phyloP scores from a whole-genome alignment of 306 rosid genomes.

The Gastrolobium villosum region DNA sequence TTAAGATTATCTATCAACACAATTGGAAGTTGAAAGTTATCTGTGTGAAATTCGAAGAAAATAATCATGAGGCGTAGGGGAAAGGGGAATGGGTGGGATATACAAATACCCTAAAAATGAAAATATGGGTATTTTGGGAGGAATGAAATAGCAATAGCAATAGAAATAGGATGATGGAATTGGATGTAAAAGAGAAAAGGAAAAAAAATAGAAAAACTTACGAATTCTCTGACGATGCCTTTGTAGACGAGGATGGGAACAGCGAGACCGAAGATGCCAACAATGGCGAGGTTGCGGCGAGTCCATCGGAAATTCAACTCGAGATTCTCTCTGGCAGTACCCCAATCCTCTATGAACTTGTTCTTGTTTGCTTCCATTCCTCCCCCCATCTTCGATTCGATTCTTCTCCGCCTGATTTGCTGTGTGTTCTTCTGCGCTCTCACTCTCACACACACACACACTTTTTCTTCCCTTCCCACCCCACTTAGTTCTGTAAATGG shows the following conservation, averaged over 20 bases:
- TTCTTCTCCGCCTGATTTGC: background rate
- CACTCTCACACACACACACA: too few species aligned
- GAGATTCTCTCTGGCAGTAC: slow-evolving; percentile 84
- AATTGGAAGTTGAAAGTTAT: too few species aligned
- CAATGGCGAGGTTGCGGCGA: slow-evolving; percentile 89
- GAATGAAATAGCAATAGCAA: background rate
- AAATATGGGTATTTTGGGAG: background rate
- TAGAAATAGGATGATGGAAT: background rate
- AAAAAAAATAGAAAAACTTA: slow-evolving; percentile 22
- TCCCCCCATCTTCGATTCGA: slow-evolving; percentile 70
- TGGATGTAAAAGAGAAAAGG: too few species aligned
- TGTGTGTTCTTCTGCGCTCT: too few species aligned
- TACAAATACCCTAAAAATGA: background rate
- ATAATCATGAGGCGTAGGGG: too few species aligned
- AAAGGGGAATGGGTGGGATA: too few species aligned
- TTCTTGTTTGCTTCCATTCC: slow-evolving; percentile 97
- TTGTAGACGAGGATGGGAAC: slow-evolving; percentile 87
- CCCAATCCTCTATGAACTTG: slow-evolving; percentile 91
- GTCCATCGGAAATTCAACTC: slow-evolving; percentile 95
- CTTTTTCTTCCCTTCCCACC: too few species aligned
- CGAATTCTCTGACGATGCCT: slow-evolving; percentile 93
- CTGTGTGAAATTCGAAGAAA: too few species aligned
- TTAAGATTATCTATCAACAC: too few species aligned
- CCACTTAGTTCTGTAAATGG: too few species aligned
- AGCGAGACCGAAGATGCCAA: slow-evolving; percentile 88